These are phyloP conservation scores for Cantharellus cinnabarinus DNA, from an alignment of 768 basidiomycete genomes.

Conservation along the genomic window DNA sequence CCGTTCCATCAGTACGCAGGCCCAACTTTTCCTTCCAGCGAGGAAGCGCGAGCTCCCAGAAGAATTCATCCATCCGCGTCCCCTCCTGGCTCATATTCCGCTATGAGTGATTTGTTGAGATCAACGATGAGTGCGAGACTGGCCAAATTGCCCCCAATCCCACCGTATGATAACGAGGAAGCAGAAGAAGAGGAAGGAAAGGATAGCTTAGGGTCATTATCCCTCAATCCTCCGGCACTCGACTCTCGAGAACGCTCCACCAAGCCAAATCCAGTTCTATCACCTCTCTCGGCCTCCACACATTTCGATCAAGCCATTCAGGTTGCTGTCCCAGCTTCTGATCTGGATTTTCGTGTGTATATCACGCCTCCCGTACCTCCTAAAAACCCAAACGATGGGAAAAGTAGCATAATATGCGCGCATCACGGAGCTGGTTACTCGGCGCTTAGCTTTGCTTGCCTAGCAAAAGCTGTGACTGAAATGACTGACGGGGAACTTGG, in stretches of 20 bases:
- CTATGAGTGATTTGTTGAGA: conserved; percentile 20
- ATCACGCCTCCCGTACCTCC: conserved; percentile 47
- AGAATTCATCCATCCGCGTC: too few relatives aligned
- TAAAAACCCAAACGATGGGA: conserved; percentile 14
- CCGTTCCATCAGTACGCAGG: too few relatives aligned
- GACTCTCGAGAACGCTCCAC: neutral
- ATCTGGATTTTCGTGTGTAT: conserved; percentile 59
- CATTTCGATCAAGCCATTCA: conserved; percentile 70
- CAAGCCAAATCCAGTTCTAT: conserved; percentile 1
- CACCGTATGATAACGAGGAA: conserved; percentile 14
- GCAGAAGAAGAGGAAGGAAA: conserved; percentile 19
- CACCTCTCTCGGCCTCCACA: conserved; percentile 55
- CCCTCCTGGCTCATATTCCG: conserved; percentile 25
- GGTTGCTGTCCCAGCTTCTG: conserved; percentile 39
- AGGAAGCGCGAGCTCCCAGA: too few relatives aligned
- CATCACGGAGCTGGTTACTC: conserved; percentile 93
- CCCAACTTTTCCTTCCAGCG: too few relatives aligned
- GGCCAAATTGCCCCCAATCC: conserved; percentile 49
- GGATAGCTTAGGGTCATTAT: conserved; percentile 18
- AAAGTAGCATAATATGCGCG: conserved; percentile 58
- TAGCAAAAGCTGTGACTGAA: conserved; percentile 58
- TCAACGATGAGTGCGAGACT: conserved; percentile 59
- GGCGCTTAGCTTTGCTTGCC: conserved; percentile 71
- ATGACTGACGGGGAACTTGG: conserved; percentile 54
- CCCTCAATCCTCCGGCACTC: conserved; percentile 10